Conservation (phyloP, 1,284 basidiomycete species). For the Cryptococcus sp. region DNA sequence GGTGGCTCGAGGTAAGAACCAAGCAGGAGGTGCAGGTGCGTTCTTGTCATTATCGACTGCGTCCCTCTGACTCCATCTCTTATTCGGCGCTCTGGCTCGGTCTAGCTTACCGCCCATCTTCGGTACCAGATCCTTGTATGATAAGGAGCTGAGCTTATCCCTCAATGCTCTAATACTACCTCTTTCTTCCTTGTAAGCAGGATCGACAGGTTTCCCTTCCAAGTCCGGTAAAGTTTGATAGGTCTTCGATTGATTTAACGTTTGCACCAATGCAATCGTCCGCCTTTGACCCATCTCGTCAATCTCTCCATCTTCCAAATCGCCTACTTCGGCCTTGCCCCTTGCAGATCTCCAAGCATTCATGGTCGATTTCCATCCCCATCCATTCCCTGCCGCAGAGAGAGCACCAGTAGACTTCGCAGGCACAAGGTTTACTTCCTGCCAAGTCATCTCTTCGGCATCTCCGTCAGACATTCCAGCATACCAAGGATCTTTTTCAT, state of each 20-base stretch:
- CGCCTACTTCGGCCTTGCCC: constrained; percentile 2
- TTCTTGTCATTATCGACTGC: neutral
- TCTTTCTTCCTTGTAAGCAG: neutral
- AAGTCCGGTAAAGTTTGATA: constrained; percentile 9
- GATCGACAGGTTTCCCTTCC: neutral
- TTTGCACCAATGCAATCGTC: constrained; percentile 18
- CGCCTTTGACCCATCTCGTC: constrained; percentile 7
- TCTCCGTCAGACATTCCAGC: neutral
- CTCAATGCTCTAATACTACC: constrained; percentile 7
- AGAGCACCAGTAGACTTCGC: neutral
- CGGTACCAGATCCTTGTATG: neutral
- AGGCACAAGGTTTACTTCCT: neutral
- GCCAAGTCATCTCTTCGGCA: constrained; percentile 1
- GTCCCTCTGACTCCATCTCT: constrained; percentile 2
- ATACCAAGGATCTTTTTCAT: constrained; percentile 9
- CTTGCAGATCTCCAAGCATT: constrained; percentile 16
- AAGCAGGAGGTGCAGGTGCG: constrained; percentile 13
- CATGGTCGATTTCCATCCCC: constrained; percentile 15
- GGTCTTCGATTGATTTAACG: neutral
- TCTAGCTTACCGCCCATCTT: constrained; percentile 2
- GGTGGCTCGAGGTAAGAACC: constrained; percentile 19
- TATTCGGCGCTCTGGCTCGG: constrained; percentile 18
- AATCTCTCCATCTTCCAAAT: neutral
- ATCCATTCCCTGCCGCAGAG: constrained; percentile 7
- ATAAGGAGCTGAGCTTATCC: constrained; percentile 8